Conservation (phyloP, 2,329 filamentous ascomycete genomes). For the Coleophoma crateriformis region DNA sequence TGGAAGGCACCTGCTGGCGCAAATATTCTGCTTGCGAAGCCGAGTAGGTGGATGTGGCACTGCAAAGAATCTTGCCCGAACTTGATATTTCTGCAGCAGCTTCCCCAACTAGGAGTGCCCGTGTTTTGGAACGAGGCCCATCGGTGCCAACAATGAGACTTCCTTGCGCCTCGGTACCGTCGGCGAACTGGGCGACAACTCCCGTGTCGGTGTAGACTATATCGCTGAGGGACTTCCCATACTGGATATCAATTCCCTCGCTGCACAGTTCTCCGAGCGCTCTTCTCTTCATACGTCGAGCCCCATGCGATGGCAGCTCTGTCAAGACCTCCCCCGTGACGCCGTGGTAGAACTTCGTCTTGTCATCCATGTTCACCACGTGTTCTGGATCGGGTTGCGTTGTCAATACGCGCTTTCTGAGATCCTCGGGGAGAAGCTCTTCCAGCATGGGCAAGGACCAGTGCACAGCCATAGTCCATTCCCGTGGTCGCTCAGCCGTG, state of each 20-base stretch:
- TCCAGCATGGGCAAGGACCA: conserved; percentile 9
- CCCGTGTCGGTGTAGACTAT: conserved; percentile 25
- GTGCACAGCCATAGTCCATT: conserved; percentile 15
- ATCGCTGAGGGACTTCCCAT: conserved; percentile 28
- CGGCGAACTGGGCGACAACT: conserved; percentile 24
- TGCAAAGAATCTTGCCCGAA: conserved; percentile 34
- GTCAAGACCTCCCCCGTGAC: neutral
- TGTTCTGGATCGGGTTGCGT: conserved; percentile 7
- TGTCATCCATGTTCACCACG: neutral
- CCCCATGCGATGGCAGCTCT: neutral
- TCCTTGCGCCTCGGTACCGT: conserved; percentile 21
- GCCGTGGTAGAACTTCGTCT: neutral
- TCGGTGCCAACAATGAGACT: conserved; percentile 25
- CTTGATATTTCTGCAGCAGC: conserved; percentile 25
- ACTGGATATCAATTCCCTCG: conserved; percentile 26
- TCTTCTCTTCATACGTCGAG: neutral
- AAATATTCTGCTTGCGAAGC: conserved; percentile 34
- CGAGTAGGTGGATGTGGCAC: conserved; percentile 32
- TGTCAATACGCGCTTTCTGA: conserved; percentile 3
- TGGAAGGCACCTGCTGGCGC: conserved; percentile 31
- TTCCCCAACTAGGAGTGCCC: conserved; percentile 21
- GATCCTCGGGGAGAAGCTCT: conserved; percentile 7
- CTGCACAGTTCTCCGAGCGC: neutral
- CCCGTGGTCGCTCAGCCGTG: conserved; percentile 7
- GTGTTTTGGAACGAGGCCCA: conserved; percentile 21